Evolutionary conservation across 148 eudicot genomes (phyloP).

Genomic region (Pharnaceum exiguum): DNA sequence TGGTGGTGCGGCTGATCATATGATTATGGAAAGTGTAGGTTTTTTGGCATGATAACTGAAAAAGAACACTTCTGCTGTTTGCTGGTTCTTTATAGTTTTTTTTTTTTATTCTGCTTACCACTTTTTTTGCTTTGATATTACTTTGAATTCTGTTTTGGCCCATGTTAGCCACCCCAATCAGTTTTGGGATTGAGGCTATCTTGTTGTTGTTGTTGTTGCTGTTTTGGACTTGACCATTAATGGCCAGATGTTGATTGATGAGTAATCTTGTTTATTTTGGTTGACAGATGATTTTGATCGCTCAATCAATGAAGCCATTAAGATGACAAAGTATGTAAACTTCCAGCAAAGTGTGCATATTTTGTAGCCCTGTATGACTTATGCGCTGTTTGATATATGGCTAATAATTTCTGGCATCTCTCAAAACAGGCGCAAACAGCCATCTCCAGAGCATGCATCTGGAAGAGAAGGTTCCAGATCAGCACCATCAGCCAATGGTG

Average conservation of each 20-base stretch:
- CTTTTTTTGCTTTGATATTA: no score
- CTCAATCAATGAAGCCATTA: constrained; percentile 79
- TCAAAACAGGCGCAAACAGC: constrained; percentile 49
- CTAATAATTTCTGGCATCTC: neutral
- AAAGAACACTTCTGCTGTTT: no score
- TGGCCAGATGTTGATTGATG: no score
- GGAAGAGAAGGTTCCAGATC: constrained; percentile 42
- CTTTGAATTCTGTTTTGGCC: no score
- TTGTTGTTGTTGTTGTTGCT: neutral
- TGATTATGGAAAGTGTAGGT: no score
- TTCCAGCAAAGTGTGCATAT: neutral
- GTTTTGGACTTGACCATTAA: neutral
- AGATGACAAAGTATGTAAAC: constrained; percentile 68
- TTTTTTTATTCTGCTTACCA: no score
- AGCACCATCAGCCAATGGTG: constrained; percentile 54
- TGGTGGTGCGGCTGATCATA: no score
- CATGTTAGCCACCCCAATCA: no score
- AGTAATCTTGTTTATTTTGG: constrained; percentile 12
- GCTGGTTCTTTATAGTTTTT: no score
- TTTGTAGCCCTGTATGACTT: neutral
- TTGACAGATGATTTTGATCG: constrained; percentile 48
- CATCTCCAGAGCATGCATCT: constrained; percentile 51
- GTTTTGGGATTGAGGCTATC: no score
- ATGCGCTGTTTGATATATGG: neutral
- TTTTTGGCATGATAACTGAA: no score